Evolutionary conservation across 73 alveolate genomes (phyloP).

Genomic region (Strombidium stylifer): DNA sequence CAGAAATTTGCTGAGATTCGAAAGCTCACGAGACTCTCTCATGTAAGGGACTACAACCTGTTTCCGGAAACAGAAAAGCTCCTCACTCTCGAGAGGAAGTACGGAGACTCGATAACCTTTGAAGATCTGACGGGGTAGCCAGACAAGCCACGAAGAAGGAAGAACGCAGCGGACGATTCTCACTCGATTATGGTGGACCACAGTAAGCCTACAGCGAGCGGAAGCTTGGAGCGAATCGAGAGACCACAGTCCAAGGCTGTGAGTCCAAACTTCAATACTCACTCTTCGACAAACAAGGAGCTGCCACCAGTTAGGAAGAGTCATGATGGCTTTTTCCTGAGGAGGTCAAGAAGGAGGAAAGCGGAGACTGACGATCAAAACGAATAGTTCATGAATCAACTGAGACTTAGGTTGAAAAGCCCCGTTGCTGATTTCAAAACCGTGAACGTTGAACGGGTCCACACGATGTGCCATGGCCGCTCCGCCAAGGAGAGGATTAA

Average conservation of each 20-base stretch:
- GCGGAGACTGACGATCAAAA: constrained; percentile 26
- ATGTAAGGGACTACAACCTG: constrained; percentile 54
- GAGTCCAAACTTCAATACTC: too few species aligned
- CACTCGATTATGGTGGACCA: too few species aligned
- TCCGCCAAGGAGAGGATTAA: constrained; percentile 43
- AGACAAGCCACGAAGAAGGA: constrained; percentile 26
- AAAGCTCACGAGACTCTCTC: constrained; percentile 61
- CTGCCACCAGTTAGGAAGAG: too few species aligned
- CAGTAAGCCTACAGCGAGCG: too few species aligned
- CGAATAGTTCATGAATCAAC: constrained; percentile 15
- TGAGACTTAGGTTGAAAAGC: constrained; percentile 10
- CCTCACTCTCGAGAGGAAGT: constrained; percentile 64
- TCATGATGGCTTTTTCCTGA: too few species aligned
- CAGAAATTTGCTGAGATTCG: constrained; percentile 67
- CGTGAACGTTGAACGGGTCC: not conserved
- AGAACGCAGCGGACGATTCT: constrained; percentile 11
- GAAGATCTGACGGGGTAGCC: constrained; percentile 64
- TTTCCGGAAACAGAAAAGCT: constrained; percentile 53
- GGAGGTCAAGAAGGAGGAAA: not conserved
- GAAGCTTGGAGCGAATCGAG: too few species aligned
- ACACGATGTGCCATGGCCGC: constrained; percentile 8
- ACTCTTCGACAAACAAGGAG: too few species aligned
- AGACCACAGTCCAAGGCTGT: too few species aligned
- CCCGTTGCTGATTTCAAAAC: not conserved
- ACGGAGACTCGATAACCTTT: constrained; percentile 64